Conservation (phyloP, 495 filamentous ascomycete genomes). For the Penicillium angulare region DNA sequence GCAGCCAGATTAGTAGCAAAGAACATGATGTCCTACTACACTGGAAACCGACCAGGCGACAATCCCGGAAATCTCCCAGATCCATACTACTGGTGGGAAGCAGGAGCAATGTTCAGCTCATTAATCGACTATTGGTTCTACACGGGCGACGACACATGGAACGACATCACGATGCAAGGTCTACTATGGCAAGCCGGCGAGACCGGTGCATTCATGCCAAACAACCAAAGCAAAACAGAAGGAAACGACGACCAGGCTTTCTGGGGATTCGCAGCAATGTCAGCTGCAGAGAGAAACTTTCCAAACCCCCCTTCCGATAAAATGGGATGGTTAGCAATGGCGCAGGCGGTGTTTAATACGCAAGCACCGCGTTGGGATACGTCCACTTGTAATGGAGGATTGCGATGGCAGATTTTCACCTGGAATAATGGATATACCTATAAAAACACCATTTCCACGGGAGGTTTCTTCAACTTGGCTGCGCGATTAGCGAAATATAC, state of each 20-base stretch:
- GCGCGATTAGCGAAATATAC: slow-evolving; percentile 75
- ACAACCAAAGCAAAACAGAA: slow-evolving; percentile 71
- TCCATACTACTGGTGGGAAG: slow-evolving; percentile 85
- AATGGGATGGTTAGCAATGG: slow-evolving; percentile 75
- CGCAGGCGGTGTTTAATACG: slow-evolving; percentile 79
- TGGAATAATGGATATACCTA: slow-evolving; percentile 79
- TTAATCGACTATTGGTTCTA: slow-evolving; percentile 83
- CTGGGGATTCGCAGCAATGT: slow-evolving; percentile 81
- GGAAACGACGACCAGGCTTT: slow-evolving; percentile 89
- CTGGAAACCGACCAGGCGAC: slow-evolving; percentile 67
- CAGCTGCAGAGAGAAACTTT: slow-evolving; percentile 76
- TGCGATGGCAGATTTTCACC: slow-evolving; percentile 83
- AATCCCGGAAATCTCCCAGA: slow-evolving; percentile 68
- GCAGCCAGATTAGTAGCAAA: slow-evolving; percentile 41
- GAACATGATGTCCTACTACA: slow-evolving; percentile 61
- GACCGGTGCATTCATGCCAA: slow-evolving; percentile 70
- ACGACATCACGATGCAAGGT: slow-evolving; percentile 63
- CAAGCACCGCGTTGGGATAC: slow-evolving; percentile 71
- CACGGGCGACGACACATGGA: slow-evolving; percentile 74
- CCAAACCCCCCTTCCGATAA: slow-evolving; percentile 53
- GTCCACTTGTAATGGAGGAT: slow-evolving; percentile 63
- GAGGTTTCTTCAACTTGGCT: slow-evolving; percentile 76
- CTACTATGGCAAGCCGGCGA: slow-evolving; percentile 69
- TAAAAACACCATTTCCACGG: slow-evolving; percentile 80
- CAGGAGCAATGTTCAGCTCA: slow-evolving; percentile 71